A percentile compares a stretch with the other conserved stretches of the same genome.
Evolutionary conservation across 2,329 filamentous ascomycete genomes (phyloP).

Genomic region (Leptographium flavum): DNA sequence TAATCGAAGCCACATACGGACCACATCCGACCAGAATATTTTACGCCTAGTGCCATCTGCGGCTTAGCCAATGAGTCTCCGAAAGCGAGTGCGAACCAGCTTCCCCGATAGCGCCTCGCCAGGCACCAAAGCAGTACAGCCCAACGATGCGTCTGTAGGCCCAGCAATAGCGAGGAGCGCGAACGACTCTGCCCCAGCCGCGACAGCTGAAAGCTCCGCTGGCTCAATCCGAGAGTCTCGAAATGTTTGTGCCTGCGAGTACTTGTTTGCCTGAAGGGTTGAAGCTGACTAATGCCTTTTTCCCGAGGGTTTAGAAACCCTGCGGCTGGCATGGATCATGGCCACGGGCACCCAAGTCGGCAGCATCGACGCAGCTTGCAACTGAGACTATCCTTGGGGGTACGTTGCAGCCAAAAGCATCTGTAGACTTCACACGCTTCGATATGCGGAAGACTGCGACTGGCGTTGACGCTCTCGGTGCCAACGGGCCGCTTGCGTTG

Average conservation of each 20-base stretch:
- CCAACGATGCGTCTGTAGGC: slow-evolving; percentile 1
- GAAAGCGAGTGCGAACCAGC: slow-evolving; percentile 26
- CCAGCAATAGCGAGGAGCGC: slow-evolving; percentile 3
- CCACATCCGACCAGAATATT: not conserved
- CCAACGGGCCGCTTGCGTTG: slow-evolving; percentile 4
- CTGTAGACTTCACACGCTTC: slow-evolving; percentile 36
- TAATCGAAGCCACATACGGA: not conserved
- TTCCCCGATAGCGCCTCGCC: slow-evolving; percentile 10
- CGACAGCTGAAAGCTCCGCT: slow-evolving; percentile 4
- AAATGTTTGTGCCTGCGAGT: not conserved
- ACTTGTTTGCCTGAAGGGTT: not conserved
- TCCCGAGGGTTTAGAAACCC: slow-evolving; percentile 2
- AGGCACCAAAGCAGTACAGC: not conserved
- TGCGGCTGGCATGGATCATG: slow-evolving; percentile 50
- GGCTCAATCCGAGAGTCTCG: slow-evolving; percentile 5
- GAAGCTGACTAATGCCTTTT: not conserved
- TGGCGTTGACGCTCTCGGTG: slow-evolving; percentile 7
- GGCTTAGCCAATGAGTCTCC: slow-evolving; percentile 21
- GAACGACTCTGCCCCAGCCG: slow-evolving; percentile 2
- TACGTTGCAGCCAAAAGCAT: slow-evolving; percentile 30
- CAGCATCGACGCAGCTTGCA: slow-evolving; percentile 44
- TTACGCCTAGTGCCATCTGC: not conserved
- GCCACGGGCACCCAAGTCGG: slow-evolving; percentile 40
- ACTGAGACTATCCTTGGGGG: slow-evolving; percentile 46
- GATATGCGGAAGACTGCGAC: slow-evolving; percentile 27